Base-by-base conservation (phyloP, 148 eudicot genomes). In the Pouteria glomerata region DNA sequence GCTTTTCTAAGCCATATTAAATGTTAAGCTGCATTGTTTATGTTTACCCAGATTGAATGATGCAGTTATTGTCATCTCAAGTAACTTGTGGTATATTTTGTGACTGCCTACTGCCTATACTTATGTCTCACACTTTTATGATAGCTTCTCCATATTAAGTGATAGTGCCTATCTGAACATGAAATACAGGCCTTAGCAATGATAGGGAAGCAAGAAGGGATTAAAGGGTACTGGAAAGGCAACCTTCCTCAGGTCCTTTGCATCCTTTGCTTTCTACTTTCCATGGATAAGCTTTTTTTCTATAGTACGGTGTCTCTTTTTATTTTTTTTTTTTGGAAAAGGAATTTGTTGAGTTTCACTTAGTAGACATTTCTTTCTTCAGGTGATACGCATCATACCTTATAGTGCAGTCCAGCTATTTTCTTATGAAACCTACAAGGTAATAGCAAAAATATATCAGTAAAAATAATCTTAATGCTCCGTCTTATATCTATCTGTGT, bases 201-300 rank as follows among this genome's bases (percentile, higher is more conserved):
- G 78, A 83, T 91, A 63, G 91, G 91, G 71, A 89, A 84, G 77
- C 86, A 91, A 67, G 97, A 91, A 86, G 96, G 97, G 31, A 31
- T 89, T 27, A 91, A 86, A 83, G 97, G 98, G 42, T 91, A 86
- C 82, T 94, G 97, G 98, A 94, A 91, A 86, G 98, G 97, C 67
- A 89, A 94, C 74, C 97, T 94, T 86, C 97, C 98, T 64, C 97
- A 91, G 96, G 98, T 94, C 56, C 16, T 63, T 33, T 31, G 48
- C 68, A 66, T 74, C 71, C 31, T 63, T 55, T 53, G 26, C 51
- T 66, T 59, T 31, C 37, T 66, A 39, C 34, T 69, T 69, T 52
- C 35, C 30, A 55, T 13, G 23, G 42, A 75, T 27, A 34, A 48
- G 66, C 14, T 16, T 41, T 66, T 74, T 61, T 44, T 34, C 37